Base-by-base conservation (phyloP, 495 filamentous ascomycete genomes). In the Darksidea phi region DNA sequence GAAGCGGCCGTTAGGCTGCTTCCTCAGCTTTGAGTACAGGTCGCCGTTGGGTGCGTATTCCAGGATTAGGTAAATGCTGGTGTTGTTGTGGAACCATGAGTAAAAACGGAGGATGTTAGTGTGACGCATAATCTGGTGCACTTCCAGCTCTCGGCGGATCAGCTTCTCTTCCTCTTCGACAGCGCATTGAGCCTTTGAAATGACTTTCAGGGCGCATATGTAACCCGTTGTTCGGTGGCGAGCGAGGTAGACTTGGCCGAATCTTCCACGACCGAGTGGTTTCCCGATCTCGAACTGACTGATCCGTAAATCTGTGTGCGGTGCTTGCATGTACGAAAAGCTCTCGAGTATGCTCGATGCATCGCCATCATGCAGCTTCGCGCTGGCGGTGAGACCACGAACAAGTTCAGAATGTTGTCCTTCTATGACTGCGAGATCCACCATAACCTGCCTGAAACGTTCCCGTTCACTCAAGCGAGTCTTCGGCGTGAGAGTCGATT, bases 11-110 rank as follows among this genome's bases (percentile, higher is more conserved):
- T 93, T 88, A 75, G 48, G 48, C 23, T 52, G 47, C 21, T 82
- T 83, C 25, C 92, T 85, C 57, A 97, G 94, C 69, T 83, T 81
- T 64, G 96, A 92, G 78, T 96, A 97, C 23, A 98, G 74, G 72
- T 96, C 93, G 50, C 94, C 94, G 69, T 92, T 89, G 0, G 88
- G 79, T 0, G 92, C 92, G 64, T 97, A 81, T 73, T 98, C 94
- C 38, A 97, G 75, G 23, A 98, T 84, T 41, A 98, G 76, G 74
- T 96, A 97, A 7, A 96, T 90, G 1, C 85, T 88, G 62, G 90
- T 88, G 24, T 79, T 82, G 67, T 97, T 91, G 71, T 95, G 90
- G 72, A 96, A 97, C 50, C 53, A 60, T 28, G 32, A 37, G n/a
- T 55, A 41, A 18, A 66, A 56, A 10, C 48, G 43, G 12, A 66